A percentile compares a stretch with the other conserved stretches of the same genome.
Evolutionary conservation across 1,284 basidiomycete species (phyloP).

Genomic region (Rugosomyces carneus): DNA sequence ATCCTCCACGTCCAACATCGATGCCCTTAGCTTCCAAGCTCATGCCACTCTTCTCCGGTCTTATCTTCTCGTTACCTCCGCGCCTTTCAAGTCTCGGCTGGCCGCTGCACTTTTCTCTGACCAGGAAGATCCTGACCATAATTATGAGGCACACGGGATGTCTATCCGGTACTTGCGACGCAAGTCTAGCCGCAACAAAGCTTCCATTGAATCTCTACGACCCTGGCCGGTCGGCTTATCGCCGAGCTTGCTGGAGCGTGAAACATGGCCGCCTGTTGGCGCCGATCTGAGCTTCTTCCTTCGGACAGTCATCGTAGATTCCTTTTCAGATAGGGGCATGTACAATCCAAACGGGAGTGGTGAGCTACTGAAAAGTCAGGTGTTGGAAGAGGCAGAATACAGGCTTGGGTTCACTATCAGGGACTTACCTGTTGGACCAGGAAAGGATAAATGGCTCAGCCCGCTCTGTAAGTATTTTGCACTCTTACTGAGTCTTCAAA

Average conservation of each 20-base stretch:
- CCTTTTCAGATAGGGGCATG: conserved; percentile 39
- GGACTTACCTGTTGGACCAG: conserved; percentile 57
- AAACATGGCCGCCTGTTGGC: conserved; percentile 81
- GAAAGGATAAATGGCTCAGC: conserved; percentile 71
- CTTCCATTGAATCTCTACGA: conserved; percentile 16
- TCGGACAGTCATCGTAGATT: conserved; percentile 74
- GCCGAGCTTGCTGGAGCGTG: conserved; percentile 59
- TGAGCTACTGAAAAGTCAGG: conserved; percentile 19
- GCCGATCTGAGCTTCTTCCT: conserved; percentile 77
- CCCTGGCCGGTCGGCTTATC: conserved; percentile 73
- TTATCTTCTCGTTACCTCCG: conserved; percentile 61
- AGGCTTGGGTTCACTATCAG: conserved; percentile 78
- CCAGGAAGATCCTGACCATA: conserved; percentile 40
- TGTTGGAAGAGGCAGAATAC: conserved; percentile 64
- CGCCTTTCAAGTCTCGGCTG: conserved; percentile 60
- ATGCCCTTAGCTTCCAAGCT: conserved; percentile 49
- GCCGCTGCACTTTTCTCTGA: conserved; percentile 66
- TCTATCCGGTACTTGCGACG: conserved; percentile 30
- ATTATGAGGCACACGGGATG: conserved; percentile 29
- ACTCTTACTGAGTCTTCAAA: conserved; percentile 9
- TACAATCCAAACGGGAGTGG: conserved; percentile 13
- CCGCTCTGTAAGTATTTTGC: conserved; percentile 53
- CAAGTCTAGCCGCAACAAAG: conserved; percentile 20
- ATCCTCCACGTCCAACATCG: conserved; percentile 21
- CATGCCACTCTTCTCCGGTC: conserved; percentile 65